phyloP scores from a whole-genome alignment of 257 asterid species.

The Coffea eugenioides region DNA sequence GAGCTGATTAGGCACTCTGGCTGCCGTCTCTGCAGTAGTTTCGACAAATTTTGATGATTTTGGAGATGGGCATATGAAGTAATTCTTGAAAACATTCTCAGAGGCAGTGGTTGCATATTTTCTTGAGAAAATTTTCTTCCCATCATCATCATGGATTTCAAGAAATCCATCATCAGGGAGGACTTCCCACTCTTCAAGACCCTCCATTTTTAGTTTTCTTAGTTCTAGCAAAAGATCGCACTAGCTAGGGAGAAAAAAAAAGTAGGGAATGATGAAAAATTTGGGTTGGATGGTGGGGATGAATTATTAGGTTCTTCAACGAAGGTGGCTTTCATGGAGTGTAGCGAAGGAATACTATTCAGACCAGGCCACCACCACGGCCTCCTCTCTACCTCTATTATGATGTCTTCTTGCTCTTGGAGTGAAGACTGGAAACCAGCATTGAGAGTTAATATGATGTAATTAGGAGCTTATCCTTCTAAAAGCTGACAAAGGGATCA shows the following conservation, averaged over 20 bases:
- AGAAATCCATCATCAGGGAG: slow-evolving; percentile 69
- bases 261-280: not conserved
- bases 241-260: not conserved
- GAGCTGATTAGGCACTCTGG: slow-evolving; percentile 28
- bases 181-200: slow-evolving; percentile 80
- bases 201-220: slow-evolving; percentile 23
- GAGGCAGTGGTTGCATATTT: slow-evolving; percentile 21
- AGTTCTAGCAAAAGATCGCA: not conserved
- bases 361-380: slow-evolving; percentile 11
- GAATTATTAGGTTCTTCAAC: slow-evolving; percentile 22
- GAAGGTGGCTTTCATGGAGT: slow-evolving; percentile 35
- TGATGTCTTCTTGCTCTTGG: slow-evolving; percentile 29
- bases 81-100: slow-evolving; percentile 39
- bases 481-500: slow-evolving; percentile 18
- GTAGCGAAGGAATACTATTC: slow-evolving; percentile 32
- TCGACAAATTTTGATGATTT: slow-evolving; percentile 37
- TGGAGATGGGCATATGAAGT: slow-evolving; percentile 50
- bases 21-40: slow-evolving; percentile 9
- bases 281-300: not conserved
- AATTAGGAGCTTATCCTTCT: slow-evolving; percentile 26
- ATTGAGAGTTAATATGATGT: slow-evolving; percentile 6
- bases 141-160: slow-evolving; percentile 51
- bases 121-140: slow-evolving; percentile 49
- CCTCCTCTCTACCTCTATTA: not conserved
- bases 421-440: slow-evolving; percentile 20